These are phyloP conservation scores for Bathelium albidoporum DNA, from an alignment of 495 filamentous ascomycete species.

Conservation along the genomic window DNA sequence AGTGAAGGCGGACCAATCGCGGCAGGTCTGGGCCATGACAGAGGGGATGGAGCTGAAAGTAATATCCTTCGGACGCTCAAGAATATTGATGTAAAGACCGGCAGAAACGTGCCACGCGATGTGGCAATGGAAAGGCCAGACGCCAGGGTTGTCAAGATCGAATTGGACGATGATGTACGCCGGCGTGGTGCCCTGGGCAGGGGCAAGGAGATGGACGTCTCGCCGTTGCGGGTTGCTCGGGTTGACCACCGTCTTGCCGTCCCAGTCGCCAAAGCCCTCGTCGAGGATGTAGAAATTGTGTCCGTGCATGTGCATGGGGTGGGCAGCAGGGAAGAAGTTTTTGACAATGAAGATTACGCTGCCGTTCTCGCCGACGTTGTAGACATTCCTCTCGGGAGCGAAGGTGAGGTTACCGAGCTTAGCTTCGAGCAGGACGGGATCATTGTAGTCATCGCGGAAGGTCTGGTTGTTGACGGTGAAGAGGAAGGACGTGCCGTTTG, in stretches of 20 bases:
- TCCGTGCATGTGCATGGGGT: conserved; percentile 23
- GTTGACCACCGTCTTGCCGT: conserved; percentile 12
- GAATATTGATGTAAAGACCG: conserved; percentile 16
- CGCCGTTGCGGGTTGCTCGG: conserved; percentile 18
- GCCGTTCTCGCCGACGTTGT: conserved; percentile 14
- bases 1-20: conserved; percentile 13
- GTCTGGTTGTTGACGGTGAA: conserved; percentile 15
- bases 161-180: conserved; percentile 19
- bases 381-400: conserved; percentile 19
- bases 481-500: conserved; percentile 14
- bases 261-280: conserved; percentile 16
- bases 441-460: conserved; percentile 16
- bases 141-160: conserved; percentile 19
- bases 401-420: conserved; percentile 13
- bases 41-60: conserved; percentile 2
- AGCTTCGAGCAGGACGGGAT: conserved; percentile 11
- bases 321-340: conserved; percentile 14
- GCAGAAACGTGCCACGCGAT: conserved; percentile 21
- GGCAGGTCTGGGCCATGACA: conserved; percentile 14
- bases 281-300: conserved; percentile 22
- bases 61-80: conserved; percentile 10
- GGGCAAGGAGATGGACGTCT: conserved; percentile 15
- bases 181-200: neutral
- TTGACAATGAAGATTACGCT: conserved; percentile 14
- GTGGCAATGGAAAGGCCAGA: conserved; percentile 25